Evolutionary conservation across 257 asterid genomes (phyloP), one percentile per base, ranked within the genome.

Genomic region (Lycium barbarum): DNA sequence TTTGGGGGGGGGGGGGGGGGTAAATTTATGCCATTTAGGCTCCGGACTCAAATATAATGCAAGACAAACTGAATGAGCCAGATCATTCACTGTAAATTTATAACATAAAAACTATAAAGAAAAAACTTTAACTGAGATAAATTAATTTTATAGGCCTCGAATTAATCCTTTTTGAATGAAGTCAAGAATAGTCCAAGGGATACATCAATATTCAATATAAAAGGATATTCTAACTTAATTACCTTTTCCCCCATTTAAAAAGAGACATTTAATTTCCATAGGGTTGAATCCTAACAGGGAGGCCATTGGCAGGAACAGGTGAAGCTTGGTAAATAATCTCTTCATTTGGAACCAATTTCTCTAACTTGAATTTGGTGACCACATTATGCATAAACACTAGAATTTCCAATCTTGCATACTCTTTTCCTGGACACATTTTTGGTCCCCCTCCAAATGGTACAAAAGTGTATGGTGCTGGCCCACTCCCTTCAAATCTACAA

Each of bases 371-470:
- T 71, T 62, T 88, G 33, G 70, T 68, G 43, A 86, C 87, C 26
- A 84, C 63, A 35, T 88, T 86, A 73, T 86, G 80, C 80, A 88
- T 58, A 83, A 88, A 88, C 9, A 66, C 89, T 4, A 86, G 83
- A 8, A 78, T 78, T 53, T 84, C 89, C 6, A 86, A 82, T 33
- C 89, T 61, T 9, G 83, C 85, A 59, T 87, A 87, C 63, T 87
- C 89, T 81, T 84, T 84, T n/a, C 87, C 74, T 3, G 87, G 85
- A 36, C 89, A 84, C 89, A 87, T 87, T 36, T 81, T 45, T 6
- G 87, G 87, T 18, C 86, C 87, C 57, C 90, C 87, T 2, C 89
- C 87, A 43, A 88, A 88, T 13, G 89, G 90, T n/a, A 88, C 88
- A 45, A 81, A 88, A 2, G 84, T 84, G 74, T 45, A 88, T 3